Evolutionary conservation across 345 rosid genomes (phyloP).

Genomic region (Pistacia vera): DNA sequence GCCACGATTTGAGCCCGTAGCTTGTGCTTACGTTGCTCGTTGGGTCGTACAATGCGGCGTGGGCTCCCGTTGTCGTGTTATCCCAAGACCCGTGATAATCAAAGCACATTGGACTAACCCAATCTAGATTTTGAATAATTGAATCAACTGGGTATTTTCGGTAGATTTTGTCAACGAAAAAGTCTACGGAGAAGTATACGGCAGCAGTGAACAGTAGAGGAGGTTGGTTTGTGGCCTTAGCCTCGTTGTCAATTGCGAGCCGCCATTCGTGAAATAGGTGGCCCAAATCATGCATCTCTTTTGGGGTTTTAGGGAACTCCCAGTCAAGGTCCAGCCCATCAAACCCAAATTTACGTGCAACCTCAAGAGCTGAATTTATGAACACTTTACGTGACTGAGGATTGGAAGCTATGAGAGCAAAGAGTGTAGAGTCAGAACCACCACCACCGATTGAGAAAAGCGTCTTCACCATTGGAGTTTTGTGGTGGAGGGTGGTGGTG

Average conservation of each 20-base stretch:
- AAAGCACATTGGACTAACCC: conserved; percentile 50
- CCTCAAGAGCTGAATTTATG: conserved; percentile 43
- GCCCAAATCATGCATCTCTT: conserved; percentile 44
- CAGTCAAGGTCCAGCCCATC: conserved; percentile 69
- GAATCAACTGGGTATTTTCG: conserved; percentile 37
- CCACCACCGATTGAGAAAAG: conserved; percentile 54
- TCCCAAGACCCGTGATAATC: conserved; percentile 62
- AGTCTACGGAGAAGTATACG: conserved; percentile 48
- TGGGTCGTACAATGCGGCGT: conserved; percentile 46
- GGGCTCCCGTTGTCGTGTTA: conserved; percentile 43
- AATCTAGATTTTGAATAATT: conserved; percentile 44
- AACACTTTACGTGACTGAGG: conserved; percentile 35
- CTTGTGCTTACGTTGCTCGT: conserved; percentile 53
- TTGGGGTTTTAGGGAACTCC: conserved; percentile 48
- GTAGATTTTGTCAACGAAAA: conserved; percentile 16
- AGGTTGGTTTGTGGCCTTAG: conserved; percentile 33
- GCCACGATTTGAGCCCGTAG: conserved; percentile 54
- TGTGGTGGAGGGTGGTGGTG: conserved; percentile 46
- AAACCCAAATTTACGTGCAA: conserved; percentile 46
- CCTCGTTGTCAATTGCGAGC: conserved; percentile 34
- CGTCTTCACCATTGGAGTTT: conserved; percentile 43
- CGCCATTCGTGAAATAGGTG: conserved; percentile 46
- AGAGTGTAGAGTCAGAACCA: conserved; percentile 20
- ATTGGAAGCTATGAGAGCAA: conserved; percentile 38
- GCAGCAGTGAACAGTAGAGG: conserved; percentile 59